phyloP scores from a whole-genome alignment of 257 asterid genomes.

The Datura wrightii region DNA sequence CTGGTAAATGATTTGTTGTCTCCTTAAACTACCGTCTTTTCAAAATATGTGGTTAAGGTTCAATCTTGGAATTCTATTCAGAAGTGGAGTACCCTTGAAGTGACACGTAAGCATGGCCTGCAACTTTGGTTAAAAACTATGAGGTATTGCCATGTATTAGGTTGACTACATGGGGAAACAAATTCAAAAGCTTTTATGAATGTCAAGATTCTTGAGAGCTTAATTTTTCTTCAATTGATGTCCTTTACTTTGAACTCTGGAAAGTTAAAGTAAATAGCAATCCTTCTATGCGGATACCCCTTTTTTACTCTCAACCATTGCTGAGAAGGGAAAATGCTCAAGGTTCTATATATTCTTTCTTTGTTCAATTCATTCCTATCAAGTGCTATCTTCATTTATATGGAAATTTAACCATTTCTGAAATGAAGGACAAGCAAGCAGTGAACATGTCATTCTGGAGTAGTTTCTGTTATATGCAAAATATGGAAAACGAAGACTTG shows the following conservation, averaged over 20 bases:
- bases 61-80: neutral
- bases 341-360: no score
- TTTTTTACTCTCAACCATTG: no score
- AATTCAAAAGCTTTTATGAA: neutral
- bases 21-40: neutral
- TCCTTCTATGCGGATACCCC: no score
- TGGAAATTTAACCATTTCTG: neutral
- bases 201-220: neutral
- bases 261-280: neutral
- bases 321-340: no score
- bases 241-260: neutral
- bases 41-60: neutral
- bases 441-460: neutral
- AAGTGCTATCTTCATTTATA: neutral
- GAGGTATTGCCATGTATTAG: neutral
- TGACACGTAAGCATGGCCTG: neutral
- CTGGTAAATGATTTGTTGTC: neutral
- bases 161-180: neutral
- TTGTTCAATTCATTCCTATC: neutral
- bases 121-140: neutral
- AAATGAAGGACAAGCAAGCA: constrained; percentile 7
- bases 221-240: neutral
- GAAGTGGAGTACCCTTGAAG: neutral
- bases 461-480: neutral
- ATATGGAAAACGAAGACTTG: neutral